Conservation (phyloP, 805 yeast species). For the Schwanniomyces vanrijiae region DNA sequence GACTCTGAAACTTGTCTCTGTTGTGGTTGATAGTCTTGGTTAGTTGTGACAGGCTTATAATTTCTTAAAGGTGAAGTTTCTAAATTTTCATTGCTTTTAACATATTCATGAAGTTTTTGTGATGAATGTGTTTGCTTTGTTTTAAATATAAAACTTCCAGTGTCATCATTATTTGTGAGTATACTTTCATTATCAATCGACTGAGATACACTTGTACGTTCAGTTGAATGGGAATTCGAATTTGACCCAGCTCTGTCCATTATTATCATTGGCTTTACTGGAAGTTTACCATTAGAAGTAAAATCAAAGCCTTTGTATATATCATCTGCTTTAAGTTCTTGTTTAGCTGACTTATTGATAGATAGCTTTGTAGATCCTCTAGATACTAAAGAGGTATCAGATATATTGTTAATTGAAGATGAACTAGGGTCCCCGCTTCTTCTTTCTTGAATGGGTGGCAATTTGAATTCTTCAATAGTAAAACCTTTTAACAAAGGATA, state of each 20-base stretch:
- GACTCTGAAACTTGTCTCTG: conserved; percentile 21
- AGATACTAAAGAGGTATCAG: background rate
- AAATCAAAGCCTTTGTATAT: conserved; percentile 38
- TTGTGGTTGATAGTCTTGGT: background rate
- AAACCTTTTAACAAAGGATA: conserved; percentile 38
- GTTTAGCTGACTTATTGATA: too few species aligned
- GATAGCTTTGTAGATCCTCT: background rate
- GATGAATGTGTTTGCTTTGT: conserved; percentile 8
- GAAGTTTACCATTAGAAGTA: conserved; percentile 42
- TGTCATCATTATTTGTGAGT: conserved; percentile 8
- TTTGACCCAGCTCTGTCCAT: conserved; percentile 22
- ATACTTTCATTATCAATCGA: conserved; percentile 4
- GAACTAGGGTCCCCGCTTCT: background rate
- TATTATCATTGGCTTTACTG: conserved; percentile 42
- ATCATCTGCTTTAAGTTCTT: conserved; percentile 7
- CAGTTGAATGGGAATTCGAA: background rate
- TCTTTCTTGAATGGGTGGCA: conserved; percentile 24
- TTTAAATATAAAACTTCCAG: conserved; percentile 16
- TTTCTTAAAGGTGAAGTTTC: conserved; percentile 24
- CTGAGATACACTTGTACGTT: background rate
- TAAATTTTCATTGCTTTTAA: conserved; percentile 13
- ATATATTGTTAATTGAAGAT: background rate
- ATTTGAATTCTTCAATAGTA: conserved; percentile 31
- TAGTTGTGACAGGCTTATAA: conserved; percentile 8
- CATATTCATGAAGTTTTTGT: conserved; percentile 22